Percentiles rank a stretch among this genome's conserved stretches.
phyloP scores from a whole-genome alignment of 768 basidiomycete genomes.

The Kwoniella sp. region DNA sequence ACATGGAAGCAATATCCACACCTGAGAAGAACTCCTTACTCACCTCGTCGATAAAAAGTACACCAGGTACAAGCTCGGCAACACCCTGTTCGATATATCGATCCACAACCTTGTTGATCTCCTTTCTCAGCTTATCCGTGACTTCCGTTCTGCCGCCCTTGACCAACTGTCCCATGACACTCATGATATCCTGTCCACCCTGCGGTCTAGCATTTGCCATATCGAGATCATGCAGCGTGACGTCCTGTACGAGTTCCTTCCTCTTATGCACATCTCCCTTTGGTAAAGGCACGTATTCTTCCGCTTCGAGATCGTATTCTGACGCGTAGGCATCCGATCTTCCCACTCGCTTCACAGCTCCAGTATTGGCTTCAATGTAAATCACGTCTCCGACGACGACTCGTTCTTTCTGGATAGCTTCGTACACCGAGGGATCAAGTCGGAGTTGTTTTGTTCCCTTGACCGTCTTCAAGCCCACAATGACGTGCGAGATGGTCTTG shows the following conservation, averaged over 20 bases:
- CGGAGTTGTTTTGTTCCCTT: constrained; percentile 92
- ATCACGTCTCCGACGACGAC: constrained; percentile 95
- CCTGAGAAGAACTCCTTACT: constrained; percentile 34
- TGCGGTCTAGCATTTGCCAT: constrained; percentile 90
- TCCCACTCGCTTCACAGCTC: constrained; percentile 94
- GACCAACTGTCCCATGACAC: constrained; percentile 86
- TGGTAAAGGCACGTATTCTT: constrained; percentile 95
- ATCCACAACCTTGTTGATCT: constrained; percentile 97
- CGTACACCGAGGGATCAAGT: constrained; percentile 92
- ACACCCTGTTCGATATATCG: constrained; percentile 97
- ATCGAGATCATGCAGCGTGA: constrained; percentile 91
- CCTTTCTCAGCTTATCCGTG: constrained; percentile 89
- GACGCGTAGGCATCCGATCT: constrained; percentile 96
- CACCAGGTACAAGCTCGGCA: constrained; percentile 95
- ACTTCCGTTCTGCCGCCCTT: constrained; percentile 93
- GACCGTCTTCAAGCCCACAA: constrained; percentile 91
- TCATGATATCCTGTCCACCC: constrained; percentile 97
- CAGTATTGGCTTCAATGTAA: constrained; percentile 89
- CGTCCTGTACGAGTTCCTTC: constrained; percentile 92
- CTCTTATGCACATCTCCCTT: constrained; percentile 96
- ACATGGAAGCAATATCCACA: too few species aligned
- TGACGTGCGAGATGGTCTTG: constrained; percentile 97
- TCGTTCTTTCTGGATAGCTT: constrained; percentile 95
- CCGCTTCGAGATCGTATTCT: constrained; percentile 95
- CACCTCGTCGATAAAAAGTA: constrained; percentile 98